Percentiles rank a stretch among this genome's conserved stretches.
Evolutionary conservation across 2,329 filamentous ascomycete species (phyloP).

Genomic region (Botrytis cinerea): DNA sequence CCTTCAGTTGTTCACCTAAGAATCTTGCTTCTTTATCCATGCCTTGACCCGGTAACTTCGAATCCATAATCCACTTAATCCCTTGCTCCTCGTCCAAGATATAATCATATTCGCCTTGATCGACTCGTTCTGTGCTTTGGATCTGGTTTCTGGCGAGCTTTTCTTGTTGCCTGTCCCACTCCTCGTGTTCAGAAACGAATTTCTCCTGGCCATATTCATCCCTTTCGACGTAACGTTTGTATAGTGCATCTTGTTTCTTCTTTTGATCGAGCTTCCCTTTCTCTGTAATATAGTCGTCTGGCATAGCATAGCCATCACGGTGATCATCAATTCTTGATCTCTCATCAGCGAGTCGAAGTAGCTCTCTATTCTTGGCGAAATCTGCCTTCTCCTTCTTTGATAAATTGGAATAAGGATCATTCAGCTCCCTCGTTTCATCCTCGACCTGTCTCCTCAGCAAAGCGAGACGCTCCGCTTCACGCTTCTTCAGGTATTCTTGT

Average conservation of each 20-base stretch:
- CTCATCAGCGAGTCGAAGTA: conserved; percentile 76
- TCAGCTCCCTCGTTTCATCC: conserved; percentile 81
- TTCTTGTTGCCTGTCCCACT: conserved; percentile 91
- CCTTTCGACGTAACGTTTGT: conserved; percentile 84
- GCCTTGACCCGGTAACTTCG: conserved; percentile 67
- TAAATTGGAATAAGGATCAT: conserved; percentile 67
- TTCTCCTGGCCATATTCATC: conserved; percentile 87
- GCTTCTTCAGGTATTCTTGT: conserved; percentile 91
- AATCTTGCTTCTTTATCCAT: conserved; percentile 77
- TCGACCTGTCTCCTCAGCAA: conserved; percentile 87
- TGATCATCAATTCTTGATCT: conserved; percentile 86
- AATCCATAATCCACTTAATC: conserved; percentile 80
- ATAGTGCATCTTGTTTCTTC: conserved; percentile 86
- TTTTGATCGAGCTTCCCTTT: conserved; percentile 86
- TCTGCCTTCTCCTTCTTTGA: conserved; percentile 70
- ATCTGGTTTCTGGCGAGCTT: conserved; percentile 88
- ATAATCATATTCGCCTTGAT: conserved; percentile 85
- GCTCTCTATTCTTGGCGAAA: conserved; percentile 84
- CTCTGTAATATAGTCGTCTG: conserved; percentile 92
- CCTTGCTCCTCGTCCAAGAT: conserved; percentile 89
- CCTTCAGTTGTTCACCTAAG: conserved; percentile 79
- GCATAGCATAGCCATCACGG: conserved; percentile 87
- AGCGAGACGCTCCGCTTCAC: conserved; percentile 81
- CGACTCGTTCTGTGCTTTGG: conserved; percentile 68
- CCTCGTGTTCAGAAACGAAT: conserved; percentile 90